Evolutionary conservation across 345 rosid species (phyloP).

Genomic region (Iberis pinnata): DNA sequence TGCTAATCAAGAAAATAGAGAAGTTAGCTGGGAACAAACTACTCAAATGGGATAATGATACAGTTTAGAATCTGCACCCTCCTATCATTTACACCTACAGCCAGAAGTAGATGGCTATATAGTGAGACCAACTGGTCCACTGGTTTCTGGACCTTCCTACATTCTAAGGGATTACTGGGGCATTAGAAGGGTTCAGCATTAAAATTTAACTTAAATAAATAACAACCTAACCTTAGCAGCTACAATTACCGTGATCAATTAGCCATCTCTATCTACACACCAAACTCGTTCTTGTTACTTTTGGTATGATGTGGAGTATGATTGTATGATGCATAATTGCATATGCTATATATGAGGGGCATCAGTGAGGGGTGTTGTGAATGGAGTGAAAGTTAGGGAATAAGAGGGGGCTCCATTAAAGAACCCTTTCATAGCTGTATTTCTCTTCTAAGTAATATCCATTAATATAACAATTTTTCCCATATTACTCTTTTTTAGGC

Average conservation of each 20-base stretch:
- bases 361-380: conserved; percentile 1
- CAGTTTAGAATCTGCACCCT: conserved; percentile 2
- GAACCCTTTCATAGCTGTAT: conserved; percentile 7
- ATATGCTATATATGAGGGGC: conserved; percentile 11
- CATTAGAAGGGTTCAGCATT: conserved; percentile 12
- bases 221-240: conserved; percentile 12
- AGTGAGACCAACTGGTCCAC: too few species aligned
- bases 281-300: conserved; percentile 7
- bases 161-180: conserved; percentile 12
- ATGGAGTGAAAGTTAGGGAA: conserved; percentile 1
- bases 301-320: conserved; percentile 4
- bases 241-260: conserved; percentile 10
- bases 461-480: background rate
- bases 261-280: conserved; percentile 4
- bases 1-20: conserved; percentile 11
- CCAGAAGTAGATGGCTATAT: too few species aligned
- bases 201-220: conserved; percentile 3
- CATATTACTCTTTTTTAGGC: background rate
- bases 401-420: background rate
- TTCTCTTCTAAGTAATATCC: conserved; percentile 1
- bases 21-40: conserved; percentile 7
- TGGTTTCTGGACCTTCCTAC: conserved; percentile 2
- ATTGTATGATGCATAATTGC: conserved; percentile 10
- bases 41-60: conserved; percentile 6
- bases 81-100: conserved; percentile 3